A percentile compares a stretch with the other conserved stretches of the same genome.
These are phyloP conservation scores for Solanum hybrid DNA, from an alignment of 305 asterid species.

Conservation along the genomic window DNA sequence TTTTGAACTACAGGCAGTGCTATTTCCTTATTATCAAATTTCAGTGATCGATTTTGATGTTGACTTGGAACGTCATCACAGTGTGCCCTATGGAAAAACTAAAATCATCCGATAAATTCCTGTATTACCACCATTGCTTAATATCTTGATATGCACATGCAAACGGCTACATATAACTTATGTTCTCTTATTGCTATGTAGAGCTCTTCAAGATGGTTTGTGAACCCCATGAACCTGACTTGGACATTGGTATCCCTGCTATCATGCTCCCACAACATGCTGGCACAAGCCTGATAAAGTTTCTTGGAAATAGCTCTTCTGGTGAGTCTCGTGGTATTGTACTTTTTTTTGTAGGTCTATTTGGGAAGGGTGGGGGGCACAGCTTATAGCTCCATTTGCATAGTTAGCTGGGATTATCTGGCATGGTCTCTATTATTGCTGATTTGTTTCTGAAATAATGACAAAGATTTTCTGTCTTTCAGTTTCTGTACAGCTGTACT, in stretches of 20 bases:
- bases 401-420: background rate
- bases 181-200: slow-evolving; percentile 18
- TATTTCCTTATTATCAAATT: slow-evolving; percentile 1
- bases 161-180: background rate
- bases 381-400: background rate
- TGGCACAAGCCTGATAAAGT: slow-evolving; percentile 47
- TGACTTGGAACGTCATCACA: background rate
- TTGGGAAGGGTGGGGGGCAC: background rate
- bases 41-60: background rate
- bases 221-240: slow-evolving; percentile 65
- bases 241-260: slow-evolving; percentile 60
- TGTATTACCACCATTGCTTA: background rate
- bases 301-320: slow-evolving; percentile 36
- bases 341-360: background rate
- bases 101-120: background rate
- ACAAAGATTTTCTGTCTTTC: slow-evolving; percentile 10
- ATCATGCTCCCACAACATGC: slow-evolving; percentile 98
- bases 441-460: background rate
- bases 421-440: background rate
- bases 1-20: background rate
- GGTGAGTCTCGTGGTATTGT: slow-evolving; percentile 37
- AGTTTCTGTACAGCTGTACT: slow-evolving; percentile 88
- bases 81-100: background rate
- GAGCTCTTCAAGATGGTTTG: slow-evolving; percentile 99
- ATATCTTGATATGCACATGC: background rate